A percentile compares a stretch with the other conserved stretches of the same genome.
These are phyloP conservation scores for Cercis canadensis DNA, from an alignment of 306 rosid species.

Conservation along the genomic window DNA sequence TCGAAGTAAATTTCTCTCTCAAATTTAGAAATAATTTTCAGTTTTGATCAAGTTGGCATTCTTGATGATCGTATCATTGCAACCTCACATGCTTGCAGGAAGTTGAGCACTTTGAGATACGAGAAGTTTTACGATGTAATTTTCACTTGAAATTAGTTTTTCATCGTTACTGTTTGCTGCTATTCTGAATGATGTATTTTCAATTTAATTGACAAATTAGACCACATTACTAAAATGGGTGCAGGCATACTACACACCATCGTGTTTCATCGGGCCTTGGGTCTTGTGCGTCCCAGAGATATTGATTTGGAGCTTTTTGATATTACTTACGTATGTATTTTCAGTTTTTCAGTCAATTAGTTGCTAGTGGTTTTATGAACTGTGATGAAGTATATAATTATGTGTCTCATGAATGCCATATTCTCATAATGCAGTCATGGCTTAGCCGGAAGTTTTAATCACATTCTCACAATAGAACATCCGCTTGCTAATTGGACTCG, in stretches of 20 bases:
- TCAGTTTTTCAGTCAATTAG: neutral
- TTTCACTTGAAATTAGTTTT: constrained; percentile 11
- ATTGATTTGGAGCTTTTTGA: constrained; percentile 91
- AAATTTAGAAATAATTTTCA: neutral
- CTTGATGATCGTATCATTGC: neutral
- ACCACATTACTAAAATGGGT: neutral
- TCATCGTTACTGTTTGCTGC: neutral
- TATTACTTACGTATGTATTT: constrained; percentile 78
- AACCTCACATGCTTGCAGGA: constrained; percentile 50
- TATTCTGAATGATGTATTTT: neutral
- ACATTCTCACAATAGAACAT: too few relatives aligned
- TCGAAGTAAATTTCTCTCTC: neutral
- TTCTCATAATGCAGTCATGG: neutral
- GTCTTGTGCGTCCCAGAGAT: constrained; percentile 96
- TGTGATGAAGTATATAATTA: neutral
- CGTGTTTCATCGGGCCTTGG: constrained; percentile 94
- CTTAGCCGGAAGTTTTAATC: too few relatives aligned
- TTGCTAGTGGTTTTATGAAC: neutral
- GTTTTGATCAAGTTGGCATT: constrained; percentile 8
- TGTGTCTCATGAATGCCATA: constrained; percentile 4
- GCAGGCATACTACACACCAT: constrained; percentile 95
- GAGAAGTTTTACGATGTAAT: constrained; percentile 92
- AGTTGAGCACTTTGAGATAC: constrained; percentile 88
- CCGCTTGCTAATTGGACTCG: too few relatives aligned
- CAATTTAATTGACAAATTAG: constrained; percentile 5